Percentiles rank a stretch among this genome's conserved stretches.
phyloP scores from a whole-genome alignment of 2,329 filamentous ascomycete species.

The Capronia coronata region DNA sequence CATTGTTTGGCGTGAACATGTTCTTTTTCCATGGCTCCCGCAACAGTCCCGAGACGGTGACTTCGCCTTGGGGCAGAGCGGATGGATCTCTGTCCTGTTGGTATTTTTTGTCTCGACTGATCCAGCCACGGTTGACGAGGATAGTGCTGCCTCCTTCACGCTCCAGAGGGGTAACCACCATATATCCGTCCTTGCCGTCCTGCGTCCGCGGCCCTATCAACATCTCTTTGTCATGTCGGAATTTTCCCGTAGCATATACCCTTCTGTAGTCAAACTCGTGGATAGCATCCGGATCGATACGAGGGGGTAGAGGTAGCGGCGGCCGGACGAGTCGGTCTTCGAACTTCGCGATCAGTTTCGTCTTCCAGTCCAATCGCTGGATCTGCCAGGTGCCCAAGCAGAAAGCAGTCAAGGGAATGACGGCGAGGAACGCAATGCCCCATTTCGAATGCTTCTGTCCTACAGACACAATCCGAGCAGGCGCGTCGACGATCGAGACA shows the following conservation, averaged over 20 bases:
- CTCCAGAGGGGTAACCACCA: constrained; percentile 88
- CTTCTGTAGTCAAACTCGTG: constrained; percentile 87
- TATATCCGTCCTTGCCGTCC: constrained; percentile 83
- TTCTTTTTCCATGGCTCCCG: constrained; percentile 95
- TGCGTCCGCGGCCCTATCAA: constrained; percentile 82
- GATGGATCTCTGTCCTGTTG: constrained; percentile 55
- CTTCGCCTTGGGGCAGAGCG: constrained; percentile 61
- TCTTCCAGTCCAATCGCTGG: constrained; percentile 87
- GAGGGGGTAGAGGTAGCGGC: constrained; percentile 77
- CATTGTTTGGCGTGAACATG: constrained; percentile 89
- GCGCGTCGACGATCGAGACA: constrained; percentile 79
- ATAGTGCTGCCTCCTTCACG: constrained; percentile 62
- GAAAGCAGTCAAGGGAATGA: constrained; percentile 90
- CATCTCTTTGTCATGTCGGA: constrained; percentile 92
- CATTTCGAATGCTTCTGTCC: constrained; percentile 56
- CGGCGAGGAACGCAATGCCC: constrained; percentile 42
- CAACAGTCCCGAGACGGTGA: constrained; percentile 76
- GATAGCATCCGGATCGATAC: constrained; percentile 73
- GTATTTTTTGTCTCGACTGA: constrained; percentile 64
- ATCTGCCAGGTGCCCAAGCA: constrained; percentile 91
- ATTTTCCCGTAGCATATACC: constrained; percentile 65
- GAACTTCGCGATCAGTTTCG: constrained; percentile 79
- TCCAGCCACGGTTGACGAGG: constrained; percentile 87
- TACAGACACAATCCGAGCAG: constrained; percentile 69
- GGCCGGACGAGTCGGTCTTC: constrained; percentile 84